A percentile compares a stretch with the other conserved stretches of the same genome.
phyloP scores from a whole-genome alignment of 306 rosid species.

The Vigna mungo region DNA sequence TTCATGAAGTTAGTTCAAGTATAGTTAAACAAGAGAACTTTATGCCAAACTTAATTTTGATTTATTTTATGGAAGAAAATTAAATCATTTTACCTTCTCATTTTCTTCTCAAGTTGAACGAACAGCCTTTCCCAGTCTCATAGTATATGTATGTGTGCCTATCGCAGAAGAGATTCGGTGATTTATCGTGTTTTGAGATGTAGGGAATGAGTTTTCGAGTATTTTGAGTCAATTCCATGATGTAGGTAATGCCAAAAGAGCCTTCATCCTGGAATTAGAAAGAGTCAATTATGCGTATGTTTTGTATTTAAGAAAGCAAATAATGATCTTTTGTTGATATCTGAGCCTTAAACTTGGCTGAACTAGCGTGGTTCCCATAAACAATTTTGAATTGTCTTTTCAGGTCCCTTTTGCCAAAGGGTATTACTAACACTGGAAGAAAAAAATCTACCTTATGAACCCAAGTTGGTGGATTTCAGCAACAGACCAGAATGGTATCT shows the following conservation, averaged over 20 bases:
- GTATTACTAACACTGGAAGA: constrained; percentile 88
- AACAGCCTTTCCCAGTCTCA: not conserved
- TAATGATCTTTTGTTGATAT: constrained; percentile 5
- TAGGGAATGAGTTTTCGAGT: constrained; percentile 10
- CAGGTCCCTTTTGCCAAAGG: constrained; percentile 95
- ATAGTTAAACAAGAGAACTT: not conserved
- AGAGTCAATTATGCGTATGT: constrained; percentile 14
- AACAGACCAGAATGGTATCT: constrained; percentile 91
- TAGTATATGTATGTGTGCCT: not conserved
- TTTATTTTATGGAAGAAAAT: not conserved
- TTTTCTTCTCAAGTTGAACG: not conserved
- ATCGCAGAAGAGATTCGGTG: not conserved
- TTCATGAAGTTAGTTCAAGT: not conserved
- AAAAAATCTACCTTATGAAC: constrained; percentile 84
- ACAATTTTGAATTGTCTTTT: constrained; percentile 19
- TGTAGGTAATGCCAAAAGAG: constrained; percentile 8
- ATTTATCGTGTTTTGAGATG: not conserved
- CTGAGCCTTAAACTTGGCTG: constrained; percentile 25
- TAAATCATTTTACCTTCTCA: not conserved
- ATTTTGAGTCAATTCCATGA: constrained; percentile 1
- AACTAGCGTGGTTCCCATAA: not conserved
- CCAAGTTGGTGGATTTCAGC: constrained; percentile 76
- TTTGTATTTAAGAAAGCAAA: constrained; percentile 18
- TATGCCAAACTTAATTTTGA: not conserved
- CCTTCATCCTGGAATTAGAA: not conserved